Percentiles rank a stretch among this genome's conserved stretches.
Conservation (phyloP, 2,329 filamentous ascomycete genomes). For the Leptographium radiaticola region DNA sequence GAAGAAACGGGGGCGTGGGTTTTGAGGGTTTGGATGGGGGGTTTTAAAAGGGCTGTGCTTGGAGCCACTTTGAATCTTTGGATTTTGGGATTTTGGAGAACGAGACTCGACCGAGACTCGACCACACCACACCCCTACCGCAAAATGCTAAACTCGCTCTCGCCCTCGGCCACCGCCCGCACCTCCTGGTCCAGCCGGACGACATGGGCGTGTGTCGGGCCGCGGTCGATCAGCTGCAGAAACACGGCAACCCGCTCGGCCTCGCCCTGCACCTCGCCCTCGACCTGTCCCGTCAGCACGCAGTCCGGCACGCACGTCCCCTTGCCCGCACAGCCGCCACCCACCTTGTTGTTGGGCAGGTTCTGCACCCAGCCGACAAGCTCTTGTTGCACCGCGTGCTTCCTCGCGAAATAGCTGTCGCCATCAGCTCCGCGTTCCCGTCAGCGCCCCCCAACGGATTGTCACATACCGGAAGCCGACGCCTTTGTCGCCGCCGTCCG, state of each 20-base stretch:
- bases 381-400: constrained; percentile 33
- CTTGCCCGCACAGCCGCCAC: background rate
- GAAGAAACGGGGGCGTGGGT: constrained; percentile 42
- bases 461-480: constrained; percentile 38
- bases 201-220: constrained; percentile 60
- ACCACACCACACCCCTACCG: constrained; percentile 15
- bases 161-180: constrained; percentile 50
- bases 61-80: no score
- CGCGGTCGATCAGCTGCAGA: constrained; percentile 60
- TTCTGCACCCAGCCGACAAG: constrained; percentile 52
- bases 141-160: constrained; percentile 50
- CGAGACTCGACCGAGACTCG: no score
- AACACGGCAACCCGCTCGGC: constrained; percentile 53
- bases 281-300: constrained; percentile 45
- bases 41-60: no score
- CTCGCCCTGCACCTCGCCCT: constrained; percentile 76
- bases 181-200: constrained; percentile 59
- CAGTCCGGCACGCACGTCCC: background rate
- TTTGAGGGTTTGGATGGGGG: constrained; percentile 19
- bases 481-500: constrained; percentile 22
- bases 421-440: background rate
- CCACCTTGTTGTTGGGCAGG: constrained; percentile 40
- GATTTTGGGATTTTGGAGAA: no score
- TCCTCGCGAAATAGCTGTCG: constrained; percentile 39
- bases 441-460: background rate